Conservation (phyloP, 331 rosid genomes). For the Pyrus hybrid region DNA sequence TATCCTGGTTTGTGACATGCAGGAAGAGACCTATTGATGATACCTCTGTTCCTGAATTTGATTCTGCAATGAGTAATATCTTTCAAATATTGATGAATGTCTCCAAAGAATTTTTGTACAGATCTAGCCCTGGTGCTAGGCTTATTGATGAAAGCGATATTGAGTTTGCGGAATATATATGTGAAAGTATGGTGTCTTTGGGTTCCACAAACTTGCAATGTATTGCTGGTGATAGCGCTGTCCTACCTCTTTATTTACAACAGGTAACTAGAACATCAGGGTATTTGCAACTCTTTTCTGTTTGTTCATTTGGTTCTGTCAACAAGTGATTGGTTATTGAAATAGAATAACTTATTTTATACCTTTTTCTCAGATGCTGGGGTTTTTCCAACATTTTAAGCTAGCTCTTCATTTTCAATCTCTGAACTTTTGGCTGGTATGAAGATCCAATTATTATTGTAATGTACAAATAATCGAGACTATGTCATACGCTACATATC, state of each 20-base stretch:
- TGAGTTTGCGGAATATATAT: conserved; percentile 68
- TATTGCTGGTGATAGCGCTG: conserved; percentile 54
- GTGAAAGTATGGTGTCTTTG: conserved; percentile 85
- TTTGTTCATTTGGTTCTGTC: background rate
- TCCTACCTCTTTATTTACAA: conserved; percentile 57
- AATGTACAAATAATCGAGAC: background rate
- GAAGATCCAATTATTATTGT: conserved; percentile 11
- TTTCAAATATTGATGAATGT: conserved; percentile 67
- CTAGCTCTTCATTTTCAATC: conserved; percentile 84
- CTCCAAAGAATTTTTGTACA: conserved; percentile 62
- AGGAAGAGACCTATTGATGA: conserved; percentile 88
- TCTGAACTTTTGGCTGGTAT: conserved; percentile 89
- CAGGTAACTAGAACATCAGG: conserved; percentile 44
- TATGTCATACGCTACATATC: conserved; percentile 3
- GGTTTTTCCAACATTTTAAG: conserved; percentile 77
- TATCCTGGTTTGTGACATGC: conserved; percentile 22
- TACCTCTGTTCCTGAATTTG: conserved; percentile 59
- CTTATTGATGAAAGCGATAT: conserved; percentile 61
- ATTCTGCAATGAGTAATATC: conserved; percentile 63
- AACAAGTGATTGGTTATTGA: background rate
- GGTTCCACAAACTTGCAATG: conserved; percentile 82
- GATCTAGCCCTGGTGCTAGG: conserved; percentile 42
- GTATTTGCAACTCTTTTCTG: background rate
- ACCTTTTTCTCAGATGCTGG: conserved; percentile 68
- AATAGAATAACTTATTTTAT: background rate